These are phyloP conservation scores for Cucurbitaria berberidis DNA, from an alignment of 2,329 filamentous ascomycete genomes.

Conservation along the genomic window DNA sequence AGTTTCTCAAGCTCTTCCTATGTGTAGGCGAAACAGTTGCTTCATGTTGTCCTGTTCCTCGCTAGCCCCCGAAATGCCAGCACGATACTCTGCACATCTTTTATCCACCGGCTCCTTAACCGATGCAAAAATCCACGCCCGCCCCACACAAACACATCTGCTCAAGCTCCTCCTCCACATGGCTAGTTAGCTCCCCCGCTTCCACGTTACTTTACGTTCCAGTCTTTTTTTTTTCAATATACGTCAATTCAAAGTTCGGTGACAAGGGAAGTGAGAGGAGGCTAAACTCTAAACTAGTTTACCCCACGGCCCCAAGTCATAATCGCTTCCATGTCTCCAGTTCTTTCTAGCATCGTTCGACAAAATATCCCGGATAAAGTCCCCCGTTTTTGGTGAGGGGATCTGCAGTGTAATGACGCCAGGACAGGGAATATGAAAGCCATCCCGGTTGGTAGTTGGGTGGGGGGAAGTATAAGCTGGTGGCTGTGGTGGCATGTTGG, in stretches of 20 bases:
- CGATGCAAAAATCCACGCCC: background rate
- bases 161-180: constrained; percentile 6
- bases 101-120: background rate
- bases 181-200: background rate
- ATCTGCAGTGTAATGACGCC: constrained; percentile 6
- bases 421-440: background rate
- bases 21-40: too few species aligned
- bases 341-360: background rate
- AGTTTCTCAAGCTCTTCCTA: too few species aligned
- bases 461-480: background rate
- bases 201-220: too few species aligned
- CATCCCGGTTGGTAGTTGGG: constrained; percentile 2
- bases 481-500: background rate
- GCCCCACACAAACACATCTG: background rate
- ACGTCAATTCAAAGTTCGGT: constrained; percentile 15
- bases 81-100: too few species aligned
- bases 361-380: constrained; percentile 25
- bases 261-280: constrained; percentile 13
- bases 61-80: too few species aligned
- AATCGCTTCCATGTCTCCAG: background rate
- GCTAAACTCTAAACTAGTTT: constrained; percentile 19
- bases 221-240: constrained; percentile 13
- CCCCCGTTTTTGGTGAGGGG: background rate
- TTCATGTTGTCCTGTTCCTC: too few species aligned
- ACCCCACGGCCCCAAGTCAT: too few species aligned